Conservation (phyloP, 208 protist species). For the Trypanosomatidae sp. region DNA sequence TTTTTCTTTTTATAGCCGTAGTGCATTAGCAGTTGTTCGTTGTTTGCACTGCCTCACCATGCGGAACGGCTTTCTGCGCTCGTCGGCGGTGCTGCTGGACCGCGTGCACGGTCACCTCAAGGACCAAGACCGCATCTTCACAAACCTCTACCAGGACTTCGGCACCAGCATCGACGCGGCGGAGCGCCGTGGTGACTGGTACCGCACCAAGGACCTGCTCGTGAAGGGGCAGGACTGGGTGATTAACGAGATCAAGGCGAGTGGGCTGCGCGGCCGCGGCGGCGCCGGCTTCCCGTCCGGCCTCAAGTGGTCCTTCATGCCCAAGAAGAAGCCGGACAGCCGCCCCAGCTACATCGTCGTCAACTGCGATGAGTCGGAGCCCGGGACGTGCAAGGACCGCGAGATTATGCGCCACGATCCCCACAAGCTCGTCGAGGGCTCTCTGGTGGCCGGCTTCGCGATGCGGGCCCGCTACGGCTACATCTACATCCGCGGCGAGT, state of each 20-base stretch:
- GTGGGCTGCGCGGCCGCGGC: constrained; percentile 97
- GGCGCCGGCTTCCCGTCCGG: constrained; percentile 99
- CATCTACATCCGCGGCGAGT: constrained; percentile 99
- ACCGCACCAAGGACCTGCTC: constrained; percentile 97
- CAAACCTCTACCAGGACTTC: constrained; percentile 98
- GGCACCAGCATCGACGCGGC: constrained; percentile 93
- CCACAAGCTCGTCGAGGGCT: constrained; percentile 99
- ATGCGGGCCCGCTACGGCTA: constrained; percentile 97
- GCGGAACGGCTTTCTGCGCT: constrained; percentile 42
- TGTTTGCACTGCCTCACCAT: too few species aligned
- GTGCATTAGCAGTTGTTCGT: too few species aligned
- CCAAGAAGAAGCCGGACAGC: constrained; percentile 91
- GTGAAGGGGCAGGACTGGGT: constrained; percentile 97
- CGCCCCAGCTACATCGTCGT: constrained; percentile 98
- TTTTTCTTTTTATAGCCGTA: too few species aligned
- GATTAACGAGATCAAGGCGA: constrained; percentile 96
- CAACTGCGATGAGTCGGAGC: constrained; percentile 99
- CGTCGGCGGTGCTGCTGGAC: constrained; percentile 41
- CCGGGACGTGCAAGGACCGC: constrained; percentile 99
- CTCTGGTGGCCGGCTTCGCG: constrained; percentile 96
- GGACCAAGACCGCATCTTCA: constrained; percentile 98
- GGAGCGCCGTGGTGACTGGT: constrained; percentile 97
- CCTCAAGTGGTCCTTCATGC: constrained; percentile 99
- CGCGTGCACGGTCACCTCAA: constrained; percentile 89
- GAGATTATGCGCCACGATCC: constrained; percentile 99